Base-by-base conservation (phyloP, 768 basidiomycete species). In the Pleurotus platypus region DNA sequence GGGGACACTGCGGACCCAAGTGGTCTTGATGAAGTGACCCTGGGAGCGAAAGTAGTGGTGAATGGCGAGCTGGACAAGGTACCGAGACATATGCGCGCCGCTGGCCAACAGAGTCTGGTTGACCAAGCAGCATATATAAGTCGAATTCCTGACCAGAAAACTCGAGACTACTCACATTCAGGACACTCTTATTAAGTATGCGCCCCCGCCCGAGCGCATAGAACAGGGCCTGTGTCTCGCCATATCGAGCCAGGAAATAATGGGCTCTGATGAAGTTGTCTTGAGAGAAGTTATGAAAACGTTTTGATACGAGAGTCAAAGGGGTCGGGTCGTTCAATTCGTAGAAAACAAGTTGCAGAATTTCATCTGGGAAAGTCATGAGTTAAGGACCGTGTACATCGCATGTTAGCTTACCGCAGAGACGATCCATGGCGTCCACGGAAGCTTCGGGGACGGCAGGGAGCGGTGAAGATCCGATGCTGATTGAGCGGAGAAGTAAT, bases 11-110 rank as follows among this genome's bases (percentile, higher is more conserved):
- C 88, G 81, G 61, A 86, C 87, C 89, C 89, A 92, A 20, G 73
- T 72, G 1, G 85, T 81, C 71, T 90, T 90, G 70, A 90, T 81
- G 61, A 90, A 92, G 59, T 87, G 55, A 26, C 82, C 72, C 58
- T 83, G 81, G 2, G 86, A 82, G 60, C 85, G 81, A 67, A 89
- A 92, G 67, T 84, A 90, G 66, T 91, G 90, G 59, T 90, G 89
- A 54, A 87, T 83, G 37, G 89, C 86, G 53, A 87, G 78, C 69
- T 92, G 90, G 46, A 86, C 78, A 47, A 92, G 78, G 71, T 92
- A 92, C 48, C 90, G 82, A 60, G 89, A 91, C 60, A 91, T 69
- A 65, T 89, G 87, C 55, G 88, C 89, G 55, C 89, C 89, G 63
- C 87, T 89, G 50, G 81, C 76, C 57, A 90, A 73, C 55, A 92